Base-by-base conservation (phyloP, 2,329 filamentous ascomycete species). In the Ophiocordyceps camponoti-leonardi region DNA sequence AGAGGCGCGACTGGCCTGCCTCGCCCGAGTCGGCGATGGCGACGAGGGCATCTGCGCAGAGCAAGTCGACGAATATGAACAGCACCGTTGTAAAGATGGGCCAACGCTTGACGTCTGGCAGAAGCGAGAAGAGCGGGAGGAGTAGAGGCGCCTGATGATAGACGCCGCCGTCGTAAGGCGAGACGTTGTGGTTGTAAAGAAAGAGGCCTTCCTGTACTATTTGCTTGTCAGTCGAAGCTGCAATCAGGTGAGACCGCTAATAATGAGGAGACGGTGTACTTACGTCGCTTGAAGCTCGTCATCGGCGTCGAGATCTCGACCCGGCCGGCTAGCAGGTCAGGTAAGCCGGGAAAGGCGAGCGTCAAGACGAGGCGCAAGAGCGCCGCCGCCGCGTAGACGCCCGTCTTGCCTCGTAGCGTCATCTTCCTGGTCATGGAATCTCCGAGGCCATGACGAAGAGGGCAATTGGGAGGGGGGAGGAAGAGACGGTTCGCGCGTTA, bases 271-370 rank as follows among this genome's bases (percentile, higher is more conserved):
- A n/a, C n/a, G 20, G 12, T 4, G 22, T 5, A 40, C 82, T 63
- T 72, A 94, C 88, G 71, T 77, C 92, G 78, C 70, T 96, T 96
- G 75, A 95, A 98, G 74, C 90, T 94, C 55, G 86, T 95, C 42
- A 96, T 83, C 37, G 92, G 90, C 20, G 92, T 98, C 41, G 92
- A 95, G 57, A 98, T 83, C 70, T 98, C 92, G 56, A 95, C 92
- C 58, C 92, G 83, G 51, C 83, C 84, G 19, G 86, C 92, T 50
- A 98, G 72, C 50, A 94, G 72, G 60, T 87, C 80, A 45, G 90
- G 85, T 39, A 98, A 71, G 35, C 76, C 77, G 50, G 92, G 88
- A 59, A 95, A 94, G 47, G 79, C 71, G 48, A 80, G 70, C 60
- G 87, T 88, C 45, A 96, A 75, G 46, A 86, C 66, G 49, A 96